Conservation (phyloP, 73 alveolate genomes). For the Paramecium pentaurelia region DNA sequence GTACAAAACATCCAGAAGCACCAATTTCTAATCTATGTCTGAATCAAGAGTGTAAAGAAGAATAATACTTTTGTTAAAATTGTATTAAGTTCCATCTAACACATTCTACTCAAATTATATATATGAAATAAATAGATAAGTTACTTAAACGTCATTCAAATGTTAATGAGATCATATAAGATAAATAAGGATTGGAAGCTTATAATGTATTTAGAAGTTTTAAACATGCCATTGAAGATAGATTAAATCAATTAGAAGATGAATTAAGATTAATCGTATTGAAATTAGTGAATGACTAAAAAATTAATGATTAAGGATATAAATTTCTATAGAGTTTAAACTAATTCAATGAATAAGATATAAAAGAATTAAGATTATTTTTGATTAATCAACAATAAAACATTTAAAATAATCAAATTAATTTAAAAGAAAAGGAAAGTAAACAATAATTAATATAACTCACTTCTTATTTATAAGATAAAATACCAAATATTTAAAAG, state of each 20-base stretch:
- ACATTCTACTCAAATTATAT: not conserved
- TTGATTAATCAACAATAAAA: not conserved
- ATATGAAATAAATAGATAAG: not conserved
- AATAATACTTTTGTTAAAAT: not conserved
- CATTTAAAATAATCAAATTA: not conserved
- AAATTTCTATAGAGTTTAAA: not conserved
- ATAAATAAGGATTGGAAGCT: slow-evolving; percentile 1
- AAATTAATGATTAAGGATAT: not conserved
- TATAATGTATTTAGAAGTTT: not conserved
- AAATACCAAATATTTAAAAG: not conserved
- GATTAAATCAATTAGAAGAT: not conserved
- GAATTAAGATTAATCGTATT: not conserved
- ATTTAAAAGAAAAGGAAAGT: not conserved
- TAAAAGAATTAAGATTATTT: not conserved
- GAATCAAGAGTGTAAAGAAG: not conserved
- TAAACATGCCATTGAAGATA: not conserved
- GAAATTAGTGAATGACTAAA: not conserved
- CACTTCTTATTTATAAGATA: not conserved
- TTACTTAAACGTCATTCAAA: not conserved
- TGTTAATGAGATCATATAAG: slow-evolving; percentile 2
- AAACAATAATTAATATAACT: not conserved
- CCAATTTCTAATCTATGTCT: not conserved
- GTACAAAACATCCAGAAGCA: not conserved
- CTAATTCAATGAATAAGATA: not conserved
- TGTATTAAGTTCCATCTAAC: slow-evolving; percentile 7